These are phyloP conservation scores for Protomyces lactucae-debilis DNA, from an alignment of 1,139 yeast species.

Conservation along the genomic window DNA sequence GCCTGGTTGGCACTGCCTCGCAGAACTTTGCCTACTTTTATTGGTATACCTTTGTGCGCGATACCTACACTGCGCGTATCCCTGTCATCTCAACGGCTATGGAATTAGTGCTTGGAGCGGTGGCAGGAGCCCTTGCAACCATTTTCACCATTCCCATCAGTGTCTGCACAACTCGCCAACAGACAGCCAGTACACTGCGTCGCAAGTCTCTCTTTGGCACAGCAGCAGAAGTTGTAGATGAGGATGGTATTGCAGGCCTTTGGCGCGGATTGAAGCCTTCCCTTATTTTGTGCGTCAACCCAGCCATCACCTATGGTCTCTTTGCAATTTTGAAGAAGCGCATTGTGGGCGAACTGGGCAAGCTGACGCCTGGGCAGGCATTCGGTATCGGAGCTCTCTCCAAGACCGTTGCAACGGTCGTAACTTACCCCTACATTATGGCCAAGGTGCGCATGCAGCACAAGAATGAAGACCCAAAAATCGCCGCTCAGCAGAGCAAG, in stretches of 20 bases:
- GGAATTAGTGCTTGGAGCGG: conserved; percentile 73
- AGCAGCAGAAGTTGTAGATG: conserved; percentile 54
- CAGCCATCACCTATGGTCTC: conserved; percentile 82
- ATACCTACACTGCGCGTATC: conserved; percentile 48
- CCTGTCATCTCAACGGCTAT: conserved; percentile 46
- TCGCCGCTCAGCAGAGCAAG: conserved; percentile 40
- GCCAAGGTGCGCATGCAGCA: conserved; percentile 79
- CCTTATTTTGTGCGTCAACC: conserved; percentile 71
- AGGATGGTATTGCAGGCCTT: conserved; percentile 66
- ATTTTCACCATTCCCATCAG: conserved; percentile 77
- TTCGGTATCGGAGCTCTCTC: conserved; percentile 73
- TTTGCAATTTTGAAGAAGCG: conserved; percentile 63
- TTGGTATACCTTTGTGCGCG: conserved; percentile 44
- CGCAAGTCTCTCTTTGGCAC: conserved; percentile 39
- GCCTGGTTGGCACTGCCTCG: conserved; percentile 67
- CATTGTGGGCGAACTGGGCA: conserved; percentile 48
- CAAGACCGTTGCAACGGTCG: conserved; percentile 71
- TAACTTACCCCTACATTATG: conserved; percentile 80
- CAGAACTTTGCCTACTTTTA: conserved; percentile 79
- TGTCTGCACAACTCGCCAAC: conserved; percentile 80
- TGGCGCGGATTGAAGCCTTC: conserved; percentile 86
- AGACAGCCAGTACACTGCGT: conserved; percentile 47
- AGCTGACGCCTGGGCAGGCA: conserved; percentile 61
- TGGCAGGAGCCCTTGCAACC: conserved; percentile 82
- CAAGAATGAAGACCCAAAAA: conserved; percentile 32